Evolutionary conservation across 1,139 yeast genomes (phyloP), one percentile per base, ranked within the genome.

Genomic region (Kazachstania sp.): DNA sequence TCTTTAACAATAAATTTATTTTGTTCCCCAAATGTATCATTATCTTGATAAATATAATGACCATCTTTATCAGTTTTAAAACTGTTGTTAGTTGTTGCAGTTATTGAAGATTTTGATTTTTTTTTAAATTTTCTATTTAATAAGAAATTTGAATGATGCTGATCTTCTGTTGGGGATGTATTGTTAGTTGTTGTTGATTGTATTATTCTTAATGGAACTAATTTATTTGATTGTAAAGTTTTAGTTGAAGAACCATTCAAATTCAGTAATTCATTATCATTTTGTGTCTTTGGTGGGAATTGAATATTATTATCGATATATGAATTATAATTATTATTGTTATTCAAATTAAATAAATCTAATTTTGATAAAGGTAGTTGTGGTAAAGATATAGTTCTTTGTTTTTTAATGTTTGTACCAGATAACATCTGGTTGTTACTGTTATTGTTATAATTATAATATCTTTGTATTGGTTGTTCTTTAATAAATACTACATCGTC

Each of bases 301-400:
- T n/a, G n/a, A n/a, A n/a, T n/a, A n/a, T n/a, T 19, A 28, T 38
- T 30, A 15, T 11, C 9, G 9, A 15, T 12, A 12, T 6, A 19
- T n/a, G n/a, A n/a, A 16, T 9, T 31, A n/a, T n/a, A n/a, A n/a
- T n/a, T n/a, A 30, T 28, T 26, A 18, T 28, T 35, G 16, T 18
- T 32, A 15, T 11, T n/a, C 6, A 18, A 29, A 15, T 11, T 16
- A 18, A 31, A 19, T 13, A 39, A 12, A 31, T 39, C 42, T 28
- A 63, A 49, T 44, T 54, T 57, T 4, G 63, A 56, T 38, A 59
- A 77, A 0, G 88, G 84, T 41, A 83, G 66, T 60, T 83, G 92
- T 0, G 92, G 90, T 45, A 83, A 66, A 0, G 88, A 81, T 53
- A 78, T 79, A 0, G 87, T 82, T 55, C 88, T 67, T 59, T 78